Conservation (phyloP, 1,284 basidiomycete genomes). For the Trichosporon ovoides region DNA sequence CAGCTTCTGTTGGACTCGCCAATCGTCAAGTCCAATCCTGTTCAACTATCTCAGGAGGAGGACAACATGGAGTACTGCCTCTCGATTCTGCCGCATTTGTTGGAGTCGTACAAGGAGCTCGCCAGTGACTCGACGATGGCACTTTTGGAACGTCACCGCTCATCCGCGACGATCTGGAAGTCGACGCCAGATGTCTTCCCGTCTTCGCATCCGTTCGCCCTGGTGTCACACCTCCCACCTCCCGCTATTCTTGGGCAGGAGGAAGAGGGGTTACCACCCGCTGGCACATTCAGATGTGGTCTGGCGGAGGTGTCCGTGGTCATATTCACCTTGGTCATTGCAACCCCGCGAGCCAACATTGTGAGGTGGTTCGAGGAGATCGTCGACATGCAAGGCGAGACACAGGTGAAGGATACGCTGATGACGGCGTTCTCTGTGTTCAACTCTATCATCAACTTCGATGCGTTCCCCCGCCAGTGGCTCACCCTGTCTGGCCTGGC, state of each 20-base stretch:
- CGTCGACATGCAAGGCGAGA: constrained; percentile 77
- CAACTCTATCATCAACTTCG: constrained; percentile 74
- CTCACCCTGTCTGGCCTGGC: constrained; percentile 85
- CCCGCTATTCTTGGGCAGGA: constrained; percentile 47
- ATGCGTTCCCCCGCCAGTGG: constrained; percentile 88
- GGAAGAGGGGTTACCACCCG: constrained; percentile 38
- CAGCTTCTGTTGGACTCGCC: constrained; percentile 73
- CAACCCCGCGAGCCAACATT: constrained; percentile 72
- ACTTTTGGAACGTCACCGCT: constrained; percentile 64
- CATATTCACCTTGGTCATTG: constrained; percentile 72
- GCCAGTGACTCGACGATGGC: constrained; percentile 62
- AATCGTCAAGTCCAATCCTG: constrained; percentile 58
- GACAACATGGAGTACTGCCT: constrained; percentile 88
- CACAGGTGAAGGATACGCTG: constrained; percentile 66
- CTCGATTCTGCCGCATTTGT: constrained; percentile 73
- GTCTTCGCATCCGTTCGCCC: constrained; percentile 84
- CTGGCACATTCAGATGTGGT: constrained; percentile 65
- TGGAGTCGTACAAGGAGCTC: constrained; percentile 83
- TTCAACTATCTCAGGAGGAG: constrained; percentile 69
- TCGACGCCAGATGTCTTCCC: constrained; percentile 79
- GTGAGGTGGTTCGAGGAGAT: constrained; percentile 71
- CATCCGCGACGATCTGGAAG: constrained; percentile 58
- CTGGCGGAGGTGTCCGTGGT: constrained; percentile 83
- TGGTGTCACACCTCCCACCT: constrained; percentile 64
- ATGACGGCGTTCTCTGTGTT: constrained; percentile 75